Base-by-base conservation (phyloP, 768 basidiomycete species). In the Naganishia randhawae region DNA sequence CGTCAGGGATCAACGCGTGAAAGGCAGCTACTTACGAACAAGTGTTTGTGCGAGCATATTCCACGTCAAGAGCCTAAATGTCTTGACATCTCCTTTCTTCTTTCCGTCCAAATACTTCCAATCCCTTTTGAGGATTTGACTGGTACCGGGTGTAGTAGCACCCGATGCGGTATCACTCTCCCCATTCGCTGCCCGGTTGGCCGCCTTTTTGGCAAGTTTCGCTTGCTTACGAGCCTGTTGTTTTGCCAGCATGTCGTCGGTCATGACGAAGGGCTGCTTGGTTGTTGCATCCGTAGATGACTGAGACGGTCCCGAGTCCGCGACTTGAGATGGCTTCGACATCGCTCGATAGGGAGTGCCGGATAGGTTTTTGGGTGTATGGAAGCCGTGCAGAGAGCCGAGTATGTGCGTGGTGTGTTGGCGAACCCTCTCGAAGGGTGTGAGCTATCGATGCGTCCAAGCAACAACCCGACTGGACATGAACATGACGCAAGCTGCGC, bases 21-120 rank as follows among this genome's bases (percentile, higher is more conserved):
- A 17, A 48, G 53, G 31, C n/a, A 50, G 0, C 35, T 11, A 72
- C 76, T 65, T 63, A 78, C 78, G 71, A 48, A 79, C 76, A 35
- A 79, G 71, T 0, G 76, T 78, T 54, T 79, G 78, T 32, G 78
- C 78, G 16, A 79, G 70, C 31, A 79, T 69, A 70, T 79, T 79
- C 78, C 78, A 79, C 25, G 73, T 77, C n/a, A 75, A 51, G 11
- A 79, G 69, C 69, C 57, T 39, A 13, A 61, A 55, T 16, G 54
- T 35, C 52, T 75, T 25, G 73, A 64, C n/a, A 11, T 22, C 14
- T 19, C 29, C 66, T 22, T n/a, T 63, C 37, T n/a, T n/a, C 1
- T 5, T 51, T 17, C n/a, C 41, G 11, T 27, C 50, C 9, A 72
- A 45, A 68, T 55, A 22, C 41, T 71, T 65, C 77, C 77, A 77